A percentile compares a stretch with the other conserved stretches of the same genome.
phyloP scores from a whole-genome alignment of 768 basidiomycete genomes.

The Tephrocybe rancida region DNA sequence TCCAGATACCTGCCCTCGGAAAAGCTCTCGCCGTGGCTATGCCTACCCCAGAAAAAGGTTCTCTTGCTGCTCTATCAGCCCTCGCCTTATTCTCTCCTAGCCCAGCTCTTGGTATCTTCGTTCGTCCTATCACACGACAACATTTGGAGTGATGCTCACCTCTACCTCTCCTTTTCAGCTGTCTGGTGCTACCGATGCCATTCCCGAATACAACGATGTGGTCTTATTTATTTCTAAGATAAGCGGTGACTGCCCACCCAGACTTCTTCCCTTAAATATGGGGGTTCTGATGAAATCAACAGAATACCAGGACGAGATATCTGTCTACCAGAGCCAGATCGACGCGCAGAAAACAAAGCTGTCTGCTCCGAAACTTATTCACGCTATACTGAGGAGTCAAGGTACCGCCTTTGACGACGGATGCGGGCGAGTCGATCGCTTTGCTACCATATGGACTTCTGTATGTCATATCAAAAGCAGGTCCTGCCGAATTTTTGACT shows the following conservation, averaged over 20 bases:
- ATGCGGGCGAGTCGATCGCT: conserved; percentile 1
- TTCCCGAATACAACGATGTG: neutral
- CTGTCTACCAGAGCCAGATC: neutral
- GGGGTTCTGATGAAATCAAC: neutral
- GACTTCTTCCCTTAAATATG: neutral
- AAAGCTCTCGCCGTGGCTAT: neutral
- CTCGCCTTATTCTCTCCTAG: conserved; percentile 1
- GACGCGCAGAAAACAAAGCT: neutral
- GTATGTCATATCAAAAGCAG: neutral
- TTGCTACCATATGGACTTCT: neutral
- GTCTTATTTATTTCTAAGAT: neutral
- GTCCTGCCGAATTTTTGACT: neutral
- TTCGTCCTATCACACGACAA: neutral
- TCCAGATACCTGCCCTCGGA: neutral
- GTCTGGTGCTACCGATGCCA: neutral
- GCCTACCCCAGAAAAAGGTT: neutral
- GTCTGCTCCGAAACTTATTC: neutral
- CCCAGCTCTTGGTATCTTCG: neutral
- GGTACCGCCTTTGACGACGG: conserved; percentile 6
- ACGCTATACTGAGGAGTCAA: conserved; percentile 5
- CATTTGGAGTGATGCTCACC: neutral
- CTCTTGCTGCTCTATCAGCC: neutral
- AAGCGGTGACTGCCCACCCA: neutral
- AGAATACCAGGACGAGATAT: neutral
- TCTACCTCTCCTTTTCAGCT: neutral